A percentile compares a stretch with the other conserved stretches of the same genome.
Evolutionary conservation across 2,329 filamentous ascomycete genomes (phyloP).

Genomic region (Fusarium sp.): DNA sequence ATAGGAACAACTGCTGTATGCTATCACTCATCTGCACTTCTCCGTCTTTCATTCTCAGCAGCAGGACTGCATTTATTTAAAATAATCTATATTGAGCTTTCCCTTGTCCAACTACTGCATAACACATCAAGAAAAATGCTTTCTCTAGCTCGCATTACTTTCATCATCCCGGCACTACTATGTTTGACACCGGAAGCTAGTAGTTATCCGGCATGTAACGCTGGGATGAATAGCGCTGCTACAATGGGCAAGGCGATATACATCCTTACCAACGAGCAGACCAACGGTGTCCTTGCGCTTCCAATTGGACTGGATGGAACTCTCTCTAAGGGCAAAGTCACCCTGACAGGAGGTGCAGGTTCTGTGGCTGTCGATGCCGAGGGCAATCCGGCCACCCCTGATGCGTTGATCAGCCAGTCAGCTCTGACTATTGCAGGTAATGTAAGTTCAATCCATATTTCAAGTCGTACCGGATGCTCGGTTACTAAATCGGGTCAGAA

Average conservation of each 20-base stretch:
- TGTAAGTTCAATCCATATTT: conserved; percentile 51
- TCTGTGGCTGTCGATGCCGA: conserved; percentile 56
- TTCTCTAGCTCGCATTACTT: neutral
- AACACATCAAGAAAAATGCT: neutral
- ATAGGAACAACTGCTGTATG: neutral
- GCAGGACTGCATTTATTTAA: conserved; percentile 1
- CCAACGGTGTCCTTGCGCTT: conserved; percentile 64
- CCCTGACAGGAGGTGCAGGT: conserved; percentile 63
- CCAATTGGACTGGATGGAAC: conserved; percentile 62
- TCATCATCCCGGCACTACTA: neutral
- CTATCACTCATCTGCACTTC: neutral
- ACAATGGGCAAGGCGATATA: conserved; percentile 63
- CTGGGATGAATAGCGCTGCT: conserved; percentile 1
- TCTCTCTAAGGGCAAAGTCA: conserved; percentile 58
- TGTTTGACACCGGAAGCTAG: conserved; percentile 7
- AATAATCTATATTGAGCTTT: neutral
- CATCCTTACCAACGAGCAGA: conserved; percentile 66
- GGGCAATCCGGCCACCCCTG: conserved; percentile 58
- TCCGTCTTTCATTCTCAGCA: conserved; percentile 8
- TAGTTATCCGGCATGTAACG: conserved; percentile 17
- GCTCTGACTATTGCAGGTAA: conserved; percentile 63
- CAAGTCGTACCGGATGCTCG: rapidly evolving
- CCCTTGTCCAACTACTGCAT: neutral
- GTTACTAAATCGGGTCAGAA: conserved; percentile 50
- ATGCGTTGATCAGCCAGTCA: conserved; percentile 66